A percentile compares a stretch with the other conserved stretches of the same genome.
Evolutionary conservation across 495 filamentous ascomycete genomes (phyloP).

Genomic region (Talaromyces stipitatus): DNA sequence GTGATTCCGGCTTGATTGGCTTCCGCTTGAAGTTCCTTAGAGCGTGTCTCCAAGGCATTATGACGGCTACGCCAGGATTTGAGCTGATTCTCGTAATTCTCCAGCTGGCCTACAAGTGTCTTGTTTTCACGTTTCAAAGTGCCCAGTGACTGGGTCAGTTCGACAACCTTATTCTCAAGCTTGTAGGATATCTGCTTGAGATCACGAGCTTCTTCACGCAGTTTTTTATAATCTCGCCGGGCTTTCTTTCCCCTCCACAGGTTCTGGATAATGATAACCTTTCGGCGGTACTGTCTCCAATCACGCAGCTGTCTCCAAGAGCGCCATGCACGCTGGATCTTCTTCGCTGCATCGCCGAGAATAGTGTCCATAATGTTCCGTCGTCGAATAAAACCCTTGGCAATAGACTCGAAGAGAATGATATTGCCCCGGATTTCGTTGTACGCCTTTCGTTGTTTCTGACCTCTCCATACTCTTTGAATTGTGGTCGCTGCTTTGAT

Average conservation of each 20-base stretch:
- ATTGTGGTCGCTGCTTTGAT: constrained; percentile 88
- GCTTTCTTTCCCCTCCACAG: constrained; percentile 85
- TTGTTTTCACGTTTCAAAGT: constrained; percentile 92
- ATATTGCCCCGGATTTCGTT: constrained; percentile 69
- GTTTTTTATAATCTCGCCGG: constrained; percentile 72
- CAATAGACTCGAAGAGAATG: constrained; percentile 76
- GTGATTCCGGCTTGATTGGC: constrained; percentile 97
- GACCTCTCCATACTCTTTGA: constrained; percentile 88
- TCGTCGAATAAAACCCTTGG: constrained; percentile 84
- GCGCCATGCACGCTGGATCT: constrained; percentile 88
- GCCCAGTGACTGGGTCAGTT: constrained; percentile 89
- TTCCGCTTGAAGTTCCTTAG: constrained; percentile 90
- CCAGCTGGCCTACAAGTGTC: constrained; percentile 74
- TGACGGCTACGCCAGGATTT: constrained; percentile 90
- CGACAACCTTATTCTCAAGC: constrained; percentile 97
- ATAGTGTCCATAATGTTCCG: constrained; percentile 88
- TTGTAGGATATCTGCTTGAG: constrained; percentile 99
- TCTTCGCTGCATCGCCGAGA: constrained; percentile 82
- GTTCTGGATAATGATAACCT: constrained; percentile 86
- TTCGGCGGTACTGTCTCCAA: constrained; percentile 83
- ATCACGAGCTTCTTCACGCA: constrained; percentile 93
- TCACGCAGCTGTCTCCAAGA: constrained; percentile 66
- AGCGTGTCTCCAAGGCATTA: constrained; percentile 80
- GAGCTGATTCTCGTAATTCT: constrained; percentile 93
- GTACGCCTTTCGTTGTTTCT: constrained; percentile 76